phyloP scores from a whole-genome alignment of 176 grass and related monocot genomes.

The Bromus sterilis region DNA sequence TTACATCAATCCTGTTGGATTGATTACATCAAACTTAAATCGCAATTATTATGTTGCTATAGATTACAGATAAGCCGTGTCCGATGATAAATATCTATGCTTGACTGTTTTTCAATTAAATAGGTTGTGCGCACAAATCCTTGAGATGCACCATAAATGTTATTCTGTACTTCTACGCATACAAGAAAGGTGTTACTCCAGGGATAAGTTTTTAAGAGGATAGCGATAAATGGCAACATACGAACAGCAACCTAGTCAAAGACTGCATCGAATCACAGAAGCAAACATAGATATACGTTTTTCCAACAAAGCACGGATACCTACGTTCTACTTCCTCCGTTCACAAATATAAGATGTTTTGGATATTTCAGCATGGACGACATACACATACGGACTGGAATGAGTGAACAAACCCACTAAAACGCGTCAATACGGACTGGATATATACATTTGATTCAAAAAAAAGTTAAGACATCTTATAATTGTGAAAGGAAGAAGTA shows the following conservation, averaged over 20 bases:
- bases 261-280: too few relatives aligned
- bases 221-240: not conserved
- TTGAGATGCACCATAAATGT: constrained; percentile 6
- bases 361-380: too few relatives aligned
- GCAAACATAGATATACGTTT: too few relatives aligned
- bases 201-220: not conserved
- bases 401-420: too few relatives aligned
- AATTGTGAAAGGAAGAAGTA: too few relatives aligned
- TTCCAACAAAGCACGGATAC: too few relatives aligned
- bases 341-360: too few relatives aligned
- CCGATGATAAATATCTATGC: not conserved
- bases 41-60: not conserved
- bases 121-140: not conserved
- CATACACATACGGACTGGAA: too few relatives aligned
- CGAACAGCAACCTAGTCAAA: not conserved
- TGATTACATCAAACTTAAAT: not conserved
- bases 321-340: too few relatives aligned
- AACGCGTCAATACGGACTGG: too few relatives aligned
- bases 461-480: too few relatives aligned
- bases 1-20: not conserved
- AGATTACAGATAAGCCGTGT: not conserved
- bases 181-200: not conserved
- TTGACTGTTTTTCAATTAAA: not conserved
- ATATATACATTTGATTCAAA: too few relatives aligned
- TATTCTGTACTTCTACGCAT: constrained; percentile 6